Conservation (phyloP, 1,139 yeast species). For the Candida tunisiensis region DNA sequence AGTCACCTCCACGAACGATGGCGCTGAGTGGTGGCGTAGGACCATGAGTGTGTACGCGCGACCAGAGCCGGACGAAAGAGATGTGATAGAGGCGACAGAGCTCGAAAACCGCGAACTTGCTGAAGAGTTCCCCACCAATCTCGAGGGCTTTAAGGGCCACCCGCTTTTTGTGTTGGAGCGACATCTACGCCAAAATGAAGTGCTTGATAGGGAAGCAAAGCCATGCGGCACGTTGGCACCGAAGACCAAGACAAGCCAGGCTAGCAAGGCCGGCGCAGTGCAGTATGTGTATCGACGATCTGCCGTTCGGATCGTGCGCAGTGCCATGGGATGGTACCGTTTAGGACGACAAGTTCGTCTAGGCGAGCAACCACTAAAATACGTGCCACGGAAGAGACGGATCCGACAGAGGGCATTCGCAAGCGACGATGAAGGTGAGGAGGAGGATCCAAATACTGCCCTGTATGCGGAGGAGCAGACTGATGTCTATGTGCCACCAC, state of each 20-base stretch:
- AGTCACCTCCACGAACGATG: constrained; percentile 37
- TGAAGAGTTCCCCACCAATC: constrained; percentile 80
- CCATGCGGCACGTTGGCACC: constrained; percentile 54
- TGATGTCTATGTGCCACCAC: constrained; percentile 47
- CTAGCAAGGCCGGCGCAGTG: too few relatives aligned
- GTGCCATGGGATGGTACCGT: constrained; percentile 80
- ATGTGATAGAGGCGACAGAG: constrained; percentile 54
- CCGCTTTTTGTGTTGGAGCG: constrained; percentile 75
- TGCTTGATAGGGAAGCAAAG: constrained; percentile 43
- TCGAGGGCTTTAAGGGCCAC: constrained; percentile 73
- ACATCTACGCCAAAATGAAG: constrained; percentile 56
- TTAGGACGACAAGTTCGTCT: constrained; percentile 58
- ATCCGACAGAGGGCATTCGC: not conserved
- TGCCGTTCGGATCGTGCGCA: constrained; percentile 44
- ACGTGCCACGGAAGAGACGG: constrained; percentile 6
- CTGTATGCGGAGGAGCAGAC: constrained; percentile 72
- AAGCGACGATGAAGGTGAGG: constrained; percentile 30
- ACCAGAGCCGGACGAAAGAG: constrained; percentile 36
- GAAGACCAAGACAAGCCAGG: constrained; percentile 10
- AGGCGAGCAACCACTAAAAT: constrained; percentile 38
- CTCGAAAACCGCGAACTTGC: constrained; percentile 46
- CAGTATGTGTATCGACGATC: constrained; percentile 50
- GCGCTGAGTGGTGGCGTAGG: constrained; percentile 46
- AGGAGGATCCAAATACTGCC: constrained; percentile 30
- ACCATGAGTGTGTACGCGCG: too few relatives aligned